phyloP scores from a whole-genome alignment of 768 basidiomycete species.

The Suillus subalutaceus region DNA sequence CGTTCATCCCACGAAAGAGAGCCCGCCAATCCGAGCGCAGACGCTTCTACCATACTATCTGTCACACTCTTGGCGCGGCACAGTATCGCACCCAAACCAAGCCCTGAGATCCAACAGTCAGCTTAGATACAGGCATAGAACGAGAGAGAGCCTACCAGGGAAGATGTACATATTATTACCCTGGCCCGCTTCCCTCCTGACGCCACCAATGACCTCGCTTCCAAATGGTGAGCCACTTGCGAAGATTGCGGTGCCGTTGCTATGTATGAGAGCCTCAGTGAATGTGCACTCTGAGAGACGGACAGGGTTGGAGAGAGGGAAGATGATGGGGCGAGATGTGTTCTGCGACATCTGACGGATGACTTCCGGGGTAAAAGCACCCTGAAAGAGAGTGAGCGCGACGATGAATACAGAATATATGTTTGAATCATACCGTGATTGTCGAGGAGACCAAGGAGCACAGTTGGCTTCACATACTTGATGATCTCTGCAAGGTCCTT shows the following conservation, averaged over 20 bases:
- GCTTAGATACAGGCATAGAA: not conserved
- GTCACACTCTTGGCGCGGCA: constrained; percentile 70
- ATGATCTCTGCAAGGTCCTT: constrained; percentile 77
- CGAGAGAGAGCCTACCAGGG: constrained; percentile 45
- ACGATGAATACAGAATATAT: not conserved
- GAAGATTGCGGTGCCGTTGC: constrained; percentile 78
- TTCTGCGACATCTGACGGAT: constrained; percentile 76
- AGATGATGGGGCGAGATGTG: constrained; percentile 86
- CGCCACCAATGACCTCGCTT: constrained; percentile 56
- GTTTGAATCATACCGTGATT: constrained; percentile 47
- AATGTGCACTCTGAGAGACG: constrained; percentile 82
- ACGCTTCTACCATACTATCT: constrained; percentile 87
- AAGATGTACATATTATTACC: constrained; percentile 96
- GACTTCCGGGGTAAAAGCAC: constrained; percentile 74
- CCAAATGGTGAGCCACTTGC: constrained; percentile 90
- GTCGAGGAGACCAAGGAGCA: constrained; percentile 89
- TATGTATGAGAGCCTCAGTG: constrained; percentile 70
- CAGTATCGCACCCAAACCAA: constrained; percentile 82
- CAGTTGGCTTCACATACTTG: constrained; percentile 82
- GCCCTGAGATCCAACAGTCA: constrained; percentile 39
- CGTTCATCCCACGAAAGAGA: constrained; percentile 74
- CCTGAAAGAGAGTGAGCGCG: constrained; percentile 36
- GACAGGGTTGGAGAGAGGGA: constrained; percentile 91
- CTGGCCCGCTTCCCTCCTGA: constrained; percentile 75
- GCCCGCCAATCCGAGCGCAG: constrained; percentile 77